A percentile compares a stretch with the other conserved stretches of the same genome.
Evolutionary conservation across 345 rosid genomes (phyloP).

Genomic region (Syzygium grande): DNA sequence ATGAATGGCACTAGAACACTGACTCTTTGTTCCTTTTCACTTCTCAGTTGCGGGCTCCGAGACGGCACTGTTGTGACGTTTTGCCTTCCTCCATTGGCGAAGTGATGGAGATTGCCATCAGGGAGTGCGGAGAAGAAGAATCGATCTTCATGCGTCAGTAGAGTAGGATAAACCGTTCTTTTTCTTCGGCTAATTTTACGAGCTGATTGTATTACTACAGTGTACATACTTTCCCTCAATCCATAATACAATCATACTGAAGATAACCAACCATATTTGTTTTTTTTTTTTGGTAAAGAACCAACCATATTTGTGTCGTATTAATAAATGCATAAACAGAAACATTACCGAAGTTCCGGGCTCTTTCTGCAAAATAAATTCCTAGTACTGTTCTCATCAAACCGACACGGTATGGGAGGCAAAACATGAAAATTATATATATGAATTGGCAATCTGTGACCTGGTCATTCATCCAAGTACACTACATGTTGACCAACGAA

Average conservation of each 20-base stretch:
- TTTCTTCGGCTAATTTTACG: neutral
- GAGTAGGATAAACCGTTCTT: neutral
- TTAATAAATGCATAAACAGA: neutral
- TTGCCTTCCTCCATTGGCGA: conserved; percentile 40
- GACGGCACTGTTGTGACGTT: conserved; percentile 85
- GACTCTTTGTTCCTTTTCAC: neutral
- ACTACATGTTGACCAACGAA: neutral
- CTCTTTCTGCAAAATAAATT: neutral
- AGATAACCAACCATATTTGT: neutral
- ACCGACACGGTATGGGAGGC: neutral
- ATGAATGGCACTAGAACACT: neutral
- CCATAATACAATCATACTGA: neutral
- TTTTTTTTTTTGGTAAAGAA: too few species aligned
- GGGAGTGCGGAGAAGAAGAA: conserved; percentile 74
- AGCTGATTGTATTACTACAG: neutral
- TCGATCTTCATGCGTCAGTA: conserved; percentile 39
- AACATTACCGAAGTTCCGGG: neutral
- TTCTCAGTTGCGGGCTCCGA: conserved; percentile 59
- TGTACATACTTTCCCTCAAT: neutral
- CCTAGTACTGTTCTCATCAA: neutral
- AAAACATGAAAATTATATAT: neutral
- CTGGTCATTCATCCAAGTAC: neutral
- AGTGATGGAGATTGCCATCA: conserved; percentile 52
- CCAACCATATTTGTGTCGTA: neutral
- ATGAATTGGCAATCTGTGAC: neutral